phyloP scores from a whole-genome alignment of 2,329 filamentous ascomycete species.

The Colletotrichum caudatum region DNA sequence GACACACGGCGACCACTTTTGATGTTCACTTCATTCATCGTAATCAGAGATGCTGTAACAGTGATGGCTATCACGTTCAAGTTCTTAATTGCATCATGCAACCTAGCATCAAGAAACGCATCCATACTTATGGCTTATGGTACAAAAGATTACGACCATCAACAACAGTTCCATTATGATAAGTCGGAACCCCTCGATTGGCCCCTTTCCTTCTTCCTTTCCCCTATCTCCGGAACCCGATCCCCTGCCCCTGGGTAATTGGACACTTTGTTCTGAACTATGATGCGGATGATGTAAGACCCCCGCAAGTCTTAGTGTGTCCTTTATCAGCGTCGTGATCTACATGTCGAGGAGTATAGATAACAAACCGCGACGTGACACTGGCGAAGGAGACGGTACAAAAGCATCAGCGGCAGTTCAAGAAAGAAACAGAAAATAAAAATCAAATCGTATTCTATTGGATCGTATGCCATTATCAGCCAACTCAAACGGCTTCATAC shows the following conservation, averaged over 20 bases:
- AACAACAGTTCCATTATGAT: background rate
- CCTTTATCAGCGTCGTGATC: conserved; percentile 14
- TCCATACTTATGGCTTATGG: conserved; percentile 1
- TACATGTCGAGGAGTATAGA: conserved; percentile 12
- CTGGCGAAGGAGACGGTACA: background rate
- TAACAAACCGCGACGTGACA: conserved; percentile 10
- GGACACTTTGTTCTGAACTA: background rate
- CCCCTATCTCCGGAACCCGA: background rate
- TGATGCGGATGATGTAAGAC: conserved; percentile 3
- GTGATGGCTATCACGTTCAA: background rate
- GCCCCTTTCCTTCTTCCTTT: background rate
- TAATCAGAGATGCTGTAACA: background rate
- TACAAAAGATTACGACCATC: background rate
- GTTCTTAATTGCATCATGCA: background rate
- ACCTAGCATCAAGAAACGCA: background rate
- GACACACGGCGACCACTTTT: conserved; percentile 21
- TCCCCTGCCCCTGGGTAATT: background rate
- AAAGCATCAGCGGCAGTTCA: background rate
- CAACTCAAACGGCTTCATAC: background rate
- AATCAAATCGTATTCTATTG: background rate
- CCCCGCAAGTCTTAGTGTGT: conserved; percentile 16
- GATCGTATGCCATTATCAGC: background rate
- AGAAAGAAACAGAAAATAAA: background rate
- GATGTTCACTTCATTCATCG: conserved; percentile 27
- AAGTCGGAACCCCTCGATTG: conserved; percentile 7